Evolutionary conservation across 1,284 basidiomycete species (phyloP), one percentile per base, ranked within the genome.

Genomic region (Ganoderma meredithae): DNA sequence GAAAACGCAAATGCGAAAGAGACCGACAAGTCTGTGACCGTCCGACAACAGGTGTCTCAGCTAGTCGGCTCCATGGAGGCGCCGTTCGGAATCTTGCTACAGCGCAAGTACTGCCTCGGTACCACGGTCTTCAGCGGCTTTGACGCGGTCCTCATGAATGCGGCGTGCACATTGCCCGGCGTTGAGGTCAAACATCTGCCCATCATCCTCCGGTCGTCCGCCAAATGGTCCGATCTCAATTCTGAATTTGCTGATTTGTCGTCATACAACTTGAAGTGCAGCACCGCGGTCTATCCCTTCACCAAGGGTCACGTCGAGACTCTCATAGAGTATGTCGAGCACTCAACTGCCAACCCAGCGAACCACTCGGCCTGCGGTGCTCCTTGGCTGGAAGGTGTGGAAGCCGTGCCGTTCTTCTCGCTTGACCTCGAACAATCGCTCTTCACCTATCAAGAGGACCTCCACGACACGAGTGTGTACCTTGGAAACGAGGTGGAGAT

Each of bases 41-140:
- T 67, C 15, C 40, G 47, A 9, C 43, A 44, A 12, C 41, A 61
- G 10, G 62, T 71, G 19, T 12, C 59, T 19, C 49, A 68, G 12
- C n/a, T 68, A 33, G 63, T 79, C 31, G 62, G 60, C 1, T 52
- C 62, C 49, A 60, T 76, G 67, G 33, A 61, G 25, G 63, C 69
- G 1, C 78, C 78, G 9, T 79, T 74, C 49, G 79, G 78, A 19
- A 67, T 80, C 17, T 64, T 79, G 19, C 70, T 80, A 8, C 68
- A 73, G 53, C 77, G 73, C 65, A 66, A 74, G 49, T 80, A 81
- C 70, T 72, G 67, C 43, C 64, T 77, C 59, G 76, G 75, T 4
- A 75, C 76, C 5, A 62, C 55, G 5, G 44, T 70, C 36, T 68
- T 78, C 62, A 75, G 62, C 68, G 77, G 77, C 0, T 73, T 76